Evolutionary conservation across 148 eudicot genomes (phyloP).

Genomic region (Amaranthus palmeri): DNA sequence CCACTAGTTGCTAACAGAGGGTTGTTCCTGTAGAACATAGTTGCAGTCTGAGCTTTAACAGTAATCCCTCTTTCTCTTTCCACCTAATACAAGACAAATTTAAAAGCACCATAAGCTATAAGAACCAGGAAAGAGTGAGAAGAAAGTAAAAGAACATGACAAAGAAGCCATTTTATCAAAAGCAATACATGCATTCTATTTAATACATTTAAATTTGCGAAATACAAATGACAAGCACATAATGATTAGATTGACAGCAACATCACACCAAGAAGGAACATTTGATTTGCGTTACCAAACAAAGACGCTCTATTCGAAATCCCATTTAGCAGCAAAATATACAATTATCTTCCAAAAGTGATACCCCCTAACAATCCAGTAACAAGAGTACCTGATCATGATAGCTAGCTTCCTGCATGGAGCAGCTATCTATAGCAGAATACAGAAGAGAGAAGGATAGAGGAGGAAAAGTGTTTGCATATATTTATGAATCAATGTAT

Average conservation of each 20-base stretch:
- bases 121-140: background rate
- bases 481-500: background rate
- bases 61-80: slow-evolving; percentile 99
- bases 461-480: background rate
- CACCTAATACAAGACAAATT: slow-evolving; percentile 48
- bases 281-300: background rate
- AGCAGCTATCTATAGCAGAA: no score
- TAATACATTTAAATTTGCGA: background rate
- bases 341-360: background rate
- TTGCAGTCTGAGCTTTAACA: slow-evolving; percentile 97
- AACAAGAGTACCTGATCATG: background rate
- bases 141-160: background rate
- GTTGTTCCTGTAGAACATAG: slow-evolving; percentile 69
- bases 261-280: background rate
- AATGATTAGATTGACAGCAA: background rate
- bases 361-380: background rate
- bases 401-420: no score
- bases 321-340: background rate
- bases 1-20: slow-evolving; percentile 26
- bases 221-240: background rate
- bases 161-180: background rate
- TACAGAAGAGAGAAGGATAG: no score
- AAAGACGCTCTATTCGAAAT: background rate
- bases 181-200: background rate
- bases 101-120: background rate